Conservation (phyloP, 1,139 yeast species). For the Hemisphaericaspora xylanilytica region DNA sequence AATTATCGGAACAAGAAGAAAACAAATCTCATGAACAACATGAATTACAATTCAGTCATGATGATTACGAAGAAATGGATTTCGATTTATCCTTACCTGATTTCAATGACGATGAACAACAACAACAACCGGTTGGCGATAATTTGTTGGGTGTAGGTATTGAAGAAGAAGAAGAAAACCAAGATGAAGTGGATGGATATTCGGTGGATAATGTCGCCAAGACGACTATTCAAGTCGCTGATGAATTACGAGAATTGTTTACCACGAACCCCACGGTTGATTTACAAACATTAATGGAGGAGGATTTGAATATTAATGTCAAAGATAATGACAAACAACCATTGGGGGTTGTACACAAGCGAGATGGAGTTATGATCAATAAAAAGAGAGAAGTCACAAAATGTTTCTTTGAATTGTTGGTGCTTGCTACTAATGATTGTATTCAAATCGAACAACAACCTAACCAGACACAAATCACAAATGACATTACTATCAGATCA, state of each 20-base stretch:
- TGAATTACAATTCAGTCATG: slow-evolving; percentile 22
- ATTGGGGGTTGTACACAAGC: slow-evolving; percentile 25
- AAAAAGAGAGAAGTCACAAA: slow-evolving; percentile 64
- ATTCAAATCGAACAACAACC: slow-evolving; percentile 55
- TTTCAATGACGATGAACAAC: slow-evolving; percentile 22
- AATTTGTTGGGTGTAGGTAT: slow-evolving; percentile 12
- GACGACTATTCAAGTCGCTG: slow-evolving; percentile 58
- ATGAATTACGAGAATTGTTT: slow-evolving; percentile 42
- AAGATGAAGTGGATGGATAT: slow-evolving; percentile 14
- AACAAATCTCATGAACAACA: slow-evolving; percentile 16
- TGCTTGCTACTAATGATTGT: slow-evolving; percentile 77
- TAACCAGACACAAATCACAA: slow-evolving; percentile 44
- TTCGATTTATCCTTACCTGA: slow-evolving; percentile 44
- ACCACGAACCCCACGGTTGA: slow-evolving; percentile 19
- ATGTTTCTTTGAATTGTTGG: slow-evolving; percentile 79
- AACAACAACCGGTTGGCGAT: slow-evolving; percentile 5
- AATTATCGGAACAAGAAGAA: slow-evolving; percentile 29
- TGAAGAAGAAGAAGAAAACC: slow-evolving; percentile 15
- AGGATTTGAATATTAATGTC: slow-evolving; percentile 27
- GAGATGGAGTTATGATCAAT: slow-evolving; percentile 22
- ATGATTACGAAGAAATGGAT: slow-evolving; percentile 27
- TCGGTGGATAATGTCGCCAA: slow-evolving; percentile 21
- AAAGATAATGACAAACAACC: slow-evolving; percentile 20
- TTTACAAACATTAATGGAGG: slow-evolving; percentile 43
- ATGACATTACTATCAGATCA: slow-evolving; percentile 53